These are phyloP conservation scores for Penicillium fuscoglaucum DNA, from an alignment of 2,329 filamentous ascomycete species.

Conservation along the genomic window DNA sequence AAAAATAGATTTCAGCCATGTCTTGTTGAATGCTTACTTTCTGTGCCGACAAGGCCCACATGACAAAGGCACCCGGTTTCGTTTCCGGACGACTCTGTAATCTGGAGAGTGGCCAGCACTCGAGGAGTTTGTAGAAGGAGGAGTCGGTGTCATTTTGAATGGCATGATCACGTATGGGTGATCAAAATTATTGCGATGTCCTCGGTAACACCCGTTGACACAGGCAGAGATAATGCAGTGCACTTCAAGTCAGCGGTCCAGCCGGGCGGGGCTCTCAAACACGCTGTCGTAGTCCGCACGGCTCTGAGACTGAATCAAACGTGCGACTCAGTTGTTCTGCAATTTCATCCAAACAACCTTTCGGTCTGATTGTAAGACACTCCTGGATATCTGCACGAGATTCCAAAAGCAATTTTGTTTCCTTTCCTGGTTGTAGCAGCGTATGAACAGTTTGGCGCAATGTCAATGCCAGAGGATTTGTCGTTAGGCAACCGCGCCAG, in stretches of 20 bases:
- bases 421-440: background rate
- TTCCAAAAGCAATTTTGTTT: background rate
- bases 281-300: background rate
- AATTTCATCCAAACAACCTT: background rate
- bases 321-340: background rate
- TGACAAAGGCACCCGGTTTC: constrained; percentile 87
- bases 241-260: background rate
- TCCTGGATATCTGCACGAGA: background rate
- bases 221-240: background rate
- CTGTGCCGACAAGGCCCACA: constrained; percentile 88
- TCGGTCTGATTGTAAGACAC: background rate
- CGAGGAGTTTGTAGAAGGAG: constrained; percentile 66
- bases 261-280: background rate
- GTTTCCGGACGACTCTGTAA: constrained; percentile 84
- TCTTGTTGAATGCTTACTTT: constrained; percentile 62
- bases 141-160: constrained; percentile 42
- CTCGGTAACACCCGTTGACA: too few species aligned
- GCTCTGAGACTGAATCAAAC: background rate
- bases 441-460: constrained; percentile 7
- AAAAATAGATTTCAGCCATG: background rate
- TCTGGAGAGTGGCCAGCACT: constrained; percentile 78
- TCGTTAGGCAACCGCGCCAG: background rate
- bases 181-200: too few species aligned
- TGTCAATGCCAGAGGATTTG: background rate
- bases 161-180: background rate